Evolutionary conservation across 805 yeast genomes (phyloP), one percentile per base, ranked within the genome.

Genomic region (Kluyveromyces siamensis): DNA sequence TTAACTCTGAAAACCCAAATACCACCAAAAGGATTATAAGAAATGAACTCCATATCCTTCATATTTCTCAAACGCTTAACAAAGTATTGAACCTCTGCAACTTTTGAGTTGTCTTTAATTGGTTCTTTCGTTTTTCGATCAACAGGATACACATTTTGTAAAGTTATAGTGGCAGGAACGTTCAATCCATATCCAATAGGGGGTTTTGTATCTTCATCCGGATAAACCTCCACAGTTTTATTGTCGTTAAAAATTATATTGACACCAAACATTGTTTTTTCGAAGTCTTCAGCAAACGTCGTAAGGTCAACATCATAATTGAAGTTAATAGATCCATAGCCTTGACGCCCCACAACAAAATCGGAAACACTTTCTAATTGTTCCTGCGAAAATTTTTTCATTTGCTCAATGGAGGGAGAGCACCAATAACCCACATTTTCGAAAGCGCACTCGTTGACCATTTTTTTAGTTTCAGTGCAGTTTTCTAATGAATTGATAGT

Each of bases 1-100:
- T 84, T 81, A 8, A 90, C 96, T 56, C 73, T 77, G 66, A 87
- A 89, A 1, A 83, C 80, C 88, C 90, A 89, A 5, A 77, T 66
- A 36, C 87, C 87, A 6, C 79, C 77, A 27, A 81, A 72, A 3
- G 89, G 88, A 57, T 85, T 89, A 60, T 83, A 89, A 5, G 89
- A 83, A 13, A 90, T 72, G 61, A 85, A 88, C 52, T 82, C 81
- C 82, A 84, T 87, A 6, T 90, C 96, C 35, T 72, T 74, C 54
- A 73, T 67, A 44, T 69, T 72, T 52, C 78, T 77, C 45, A 84
- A 69, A 46, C 70, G 71, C 44, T 71, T 72, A 27, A 82, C 73
- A 57, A 76, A 76, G 21, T 72, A 63, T 57, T 73, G 68, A 40
- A 72, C 66, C 40, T 77, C 76, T 10, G 67, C 62, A 25, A 72